These are phyloP conservation scores for Abeoforma whisleri DNA, from an alignment of 78 protist species.

Conservation along the genomic window DNA sequence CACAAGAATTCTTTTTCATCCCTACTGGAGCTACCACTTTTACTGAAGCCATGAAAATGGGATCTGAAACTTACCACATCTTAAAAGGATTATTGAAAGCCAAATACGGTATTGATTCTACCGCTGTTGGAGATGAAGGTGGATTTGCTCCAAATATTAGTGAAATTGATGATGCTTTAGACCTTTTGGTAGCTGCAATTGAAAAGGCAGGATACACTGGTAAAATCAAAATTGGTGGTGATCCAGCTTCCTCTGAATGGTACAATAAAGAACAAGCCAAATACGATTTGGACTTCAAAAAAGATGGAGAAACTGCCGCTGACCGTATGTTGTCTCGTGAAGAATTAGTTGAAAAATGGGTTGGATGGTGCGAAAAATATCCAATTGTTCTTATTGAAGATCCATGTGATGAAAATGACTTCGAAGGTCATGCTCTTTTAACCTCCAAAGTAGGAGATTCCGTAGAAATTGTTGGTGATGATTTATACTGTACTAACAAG, in stretches of 20 bases:
- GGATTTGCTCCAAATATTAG: constrained; percentile 96
- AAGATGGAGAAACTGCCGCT: constrained; percentile 3
- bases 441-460: constrained; percentile 43
- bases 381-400: constrained; percentile 94
- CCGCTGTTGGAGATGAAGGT: constrained; percentile 99
- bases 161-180: constrained; percentile 85
- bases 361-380: constrained; percentile 37
- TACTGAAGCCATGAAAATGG: constrained; percentile 86
- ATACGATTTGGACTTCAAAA: constrained; percentile 96
- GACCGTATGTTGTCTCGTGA: constrained; percentile 43
- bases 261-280: constrained; percentile 51
- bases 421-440: constrained; percentile 48
- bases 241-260: constrained; percentile 96
- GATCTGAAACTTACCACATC: constrained; percentile 90
- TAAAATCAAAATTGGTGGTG: constrained; percentile 73
- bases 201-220: constrained; percentile 90
- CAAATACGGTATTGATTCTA: constrained; percentile 50
- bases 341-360: constrained; percentile 59
- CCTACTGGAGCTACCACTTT: constrained; percentile 82
- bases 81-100: constrained; percentile 71
- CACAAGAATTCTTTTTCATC: constrained; percentile 87
- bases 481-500: constrained; percentile 92
- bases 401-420: constrained; percentile 96
- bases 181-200: constrained; percentile 81
- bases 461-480: constrained; percentile 96